Conservation (phyloP, 148 eudicot species). For the Cornus kousa region DNA sequence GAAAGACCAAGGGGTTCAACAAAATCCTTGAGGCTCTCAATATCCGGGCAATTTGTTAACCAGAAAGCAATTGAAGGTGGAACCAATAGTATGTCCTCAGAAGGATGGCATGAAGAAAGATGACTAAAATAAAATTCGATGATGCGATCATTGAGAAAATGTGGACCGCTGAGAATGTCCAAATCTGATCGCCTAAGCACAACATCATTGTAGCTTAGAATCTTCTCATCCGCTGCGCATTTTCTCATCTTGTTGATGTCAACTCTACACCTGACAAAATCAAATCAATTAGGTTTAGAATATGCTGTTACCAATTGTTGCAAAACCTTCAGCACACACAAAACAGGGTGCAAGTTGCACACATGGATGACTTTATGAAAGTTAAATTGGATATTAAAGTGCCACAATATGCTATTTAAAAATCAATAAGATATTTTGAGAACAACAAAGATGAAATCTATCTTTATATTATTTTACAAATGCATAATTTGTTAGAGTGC, state of each 20-base stretch:
- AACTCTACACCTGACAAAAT: conserved; percentile 6
- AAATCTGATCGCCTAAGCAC: conserved; percentile 83
- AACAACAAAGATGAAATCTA: no score
- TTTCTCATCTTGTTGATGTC: conserved; percentile 33
- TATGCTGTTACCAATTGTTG: not conserved
- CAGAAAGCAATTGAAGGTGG: conserved; percentile 88
- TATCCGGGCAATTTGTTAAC: conserved; percentile 73
- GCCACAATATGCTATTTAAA: not conserved
- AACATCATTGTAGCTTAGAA: conserved; percentile 81
- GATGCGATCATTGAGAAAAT: conserved; percentile 75
- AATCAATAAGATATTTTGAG: not conserved
- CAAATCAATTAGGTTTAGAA: not conserved
- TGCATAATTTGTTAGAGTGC: no score
- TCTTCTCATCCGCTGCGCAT: conserved; percentile 50
- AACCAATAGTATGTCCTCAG: conserved; percentile 55
- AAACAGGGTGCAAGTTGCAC: not conserved
- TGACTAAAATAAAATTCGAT: conserved; percentile 84
- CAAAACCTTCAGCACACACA: not conserved
- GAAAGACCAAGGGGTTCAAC: conserved; percentile 61
- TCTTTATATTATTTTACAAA: no score
- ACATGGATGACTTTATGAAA: not conserved
- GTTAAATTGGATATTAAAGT: not conserved
- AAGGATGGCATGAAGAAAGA: conserved; percentile 48
- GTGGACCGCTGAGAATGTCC: conserved; percentile 68
- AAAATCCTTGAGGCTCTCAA: conserved; percentile 45